Evolutionary conservation across 345 rosid genomes (phyloP).

Genomic region (Citrus australasica): DNA sequence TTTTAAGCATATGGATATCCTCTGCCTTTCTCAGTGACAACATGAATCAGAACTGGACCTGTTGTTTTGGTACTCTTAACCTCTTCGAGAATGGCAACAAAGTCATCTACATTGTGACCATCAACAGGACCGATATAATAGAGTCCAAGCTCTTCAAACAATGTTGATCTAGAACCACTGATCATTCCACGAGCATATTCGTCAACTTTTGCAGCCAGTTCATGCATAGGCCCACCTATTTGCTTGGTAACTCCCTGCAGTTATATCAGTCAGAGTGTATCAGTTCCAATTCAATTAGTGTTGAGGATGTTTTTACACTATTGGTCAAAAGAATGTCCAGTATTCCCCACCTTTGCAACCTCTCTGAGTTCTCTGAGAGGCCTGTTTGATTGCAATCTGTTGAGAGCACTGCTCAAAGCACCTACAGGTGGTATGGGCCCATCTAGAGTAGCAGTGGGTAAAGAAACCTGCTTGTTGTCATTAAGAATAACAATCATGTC

Average conservation of each 20-base stretch:
- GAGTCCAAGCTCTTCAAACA: conserved; percentile 94
- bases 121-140: conserved; percentile 98
- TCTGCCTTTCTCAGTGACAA: conserved; percentile 96
- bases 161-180: conserved; percentile 89
- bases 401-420: conserved; percentile 96
- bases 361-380: conserved; percentile 95
- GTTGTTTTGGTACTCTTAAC: conserved; percentile 88
- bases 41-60: conserved; percentile 94
- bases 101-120: conserved; percentile 92
- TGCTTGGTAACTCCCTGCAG: conserved; percentile 88
- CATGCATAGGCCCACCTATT: conserved; percentile 91
- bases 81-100: conserved; percentile 79
- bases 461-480: conserved; percentile 95
- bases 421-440: conserved; percentile 98
- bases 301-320: neutral
- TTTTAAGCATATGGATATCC: conserved; percentile 97
- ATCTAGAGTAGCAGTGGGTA: conserved; percentile 91
- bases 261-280: conserved; percentile 4
- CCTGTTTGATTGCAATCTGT: conserved; percentile 85
- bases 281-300: conserved; percentile 7
- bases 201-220: conserved; percentile 92
- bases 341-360: conserved; percentile 77
- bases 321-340: neutral
- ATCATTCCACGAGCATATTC: conserved; percentile 99
- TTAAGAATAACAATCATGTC: conserved; percentile 97